Evolutionary conservation across 176 grass and related monocot species (phyloP), one percentile per base, ranked within the genome.

Genomic region (Carex myosuroides): DNA sequence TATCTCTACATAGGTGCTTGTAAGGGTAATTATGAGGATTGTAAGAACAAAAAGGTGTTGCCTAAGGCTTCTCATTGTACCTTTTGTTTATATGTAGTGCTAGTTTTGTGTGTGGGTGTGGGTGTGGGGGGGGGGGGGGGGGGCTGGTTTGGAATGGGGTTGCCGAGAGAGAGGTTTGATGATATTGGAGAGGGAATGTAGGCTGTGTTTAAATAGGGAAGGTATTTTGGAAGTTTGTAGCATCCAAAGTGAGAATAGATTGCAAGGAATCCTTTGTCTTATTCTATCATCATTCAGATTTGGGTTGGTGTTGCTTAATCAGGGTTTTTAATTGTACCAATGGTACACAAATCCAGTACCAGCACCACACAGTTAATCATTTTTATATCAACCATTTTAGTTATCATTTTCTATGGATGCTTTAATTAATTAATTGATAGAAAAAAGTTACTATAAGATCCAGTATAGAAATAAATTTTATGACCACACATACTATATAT

Each of bases 241-340:
- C 58, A 50, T 42, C 11, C 81, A 37, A 66, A 52, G 81, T 55
- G 44, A 69, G 81, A 83, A 83, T 69, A n/a, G 21, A 83, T 55
- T 83, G 81, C 81, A 83, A 83, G 81, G 6, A 83, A 83, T 53
- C 64, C 5, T 83, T 65, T 81, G 79, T 81, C 35, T 64, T 81
- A 8, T 81, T 81, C 59, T 81, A 64, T 13, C 60, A 26, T 48
- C 8, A 22, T 44, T 42, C 13, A 41, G 1, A 81, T 81, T 48
- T 46, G 9, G 9, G 50, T 79, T 81, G 41, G 11, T 32, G 17
- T 32, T 81, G 33, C 21, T 18, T 18, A 44, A 62, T 46, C 10
- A 64, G 60, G 59, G 18, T 7, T 80, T 37, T 14, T 41, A 80
- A 80, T 3, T 75, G 20, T 29, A 56, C 42, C 46, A 50, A 32